phyloP scores from a whole-genome alignment of 2,329 filamentous ascomycete genomes.

The Fusarium bulbicola region DNA sequence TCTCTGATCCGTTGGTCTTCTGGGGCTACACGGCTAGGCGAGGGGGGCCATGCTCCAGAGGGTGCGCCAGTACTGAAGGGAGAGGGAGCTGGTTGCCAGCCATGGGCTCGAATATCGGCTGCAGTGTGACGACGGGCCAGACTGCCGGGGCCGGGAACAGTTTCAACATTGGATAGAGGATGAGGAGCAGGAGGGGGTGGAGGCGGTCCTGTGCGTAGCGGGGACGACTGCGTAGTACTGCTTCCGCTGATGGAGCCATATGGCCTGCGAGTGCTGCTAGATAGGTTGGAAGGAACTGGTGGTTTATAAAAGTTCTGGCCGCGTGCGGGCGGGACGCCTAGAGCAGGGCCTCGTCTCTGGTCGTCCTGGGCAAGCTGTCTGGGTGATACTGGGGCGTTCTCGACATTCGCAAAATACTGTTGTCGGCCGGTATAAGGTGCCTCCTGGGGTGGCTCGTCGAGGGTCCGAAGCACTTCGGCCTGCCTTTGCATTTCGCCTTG shows the following conservation, averaged over 20 bases:
- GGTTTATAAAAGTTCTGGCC: constrained; percentile 75
- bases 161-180: constrained; percentile 69
- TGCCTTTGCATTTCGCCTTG: constrained; percentile 71
- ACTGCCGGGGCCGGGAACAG: constrained; percentile 72
- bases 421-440: constrained; percentile 72
- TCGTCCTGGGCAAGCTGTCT: constrained; percentile 89
- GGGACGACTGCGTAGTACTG: constrained; percentile 72
- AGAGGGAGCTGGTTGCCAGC: constrained; percentile 73
- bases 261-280: constrained; percentile 77
- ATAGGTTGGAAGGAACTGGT: constrained; percentile 82
- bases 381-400: constrained; percentile 85
- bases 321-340: constrained; percentile 68
- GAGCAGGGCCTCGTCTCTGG: constrained; percentile 75
- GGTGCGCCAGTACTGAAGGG: constrained; percentile 69
- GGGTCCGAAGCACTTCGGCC: constrained; percentile 62
- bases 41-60: constrained; percentile 63
- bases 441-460: constrained; percentile 72
- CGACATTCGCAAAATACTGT: constrained; percentile 72
- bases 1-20: constrained; percentile 67
- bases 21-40: constrained; percentile 58
- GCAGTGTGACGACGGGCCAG: constrained; percentile 89
- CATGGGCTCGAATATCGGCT: constrained; percentile 91
- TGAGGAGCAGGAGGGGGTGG: constrained; percentile 73
- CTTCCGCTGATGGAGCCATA: constrained; percentile 88
- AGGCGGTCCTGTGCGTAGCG: constrained; percentile 73